Percentiles rank a stretch among this genome's conserved stretches.
Conservation (phyloP, 495 filamentous ascomycete genomes). For the Penicillium alfredii region DNA sequence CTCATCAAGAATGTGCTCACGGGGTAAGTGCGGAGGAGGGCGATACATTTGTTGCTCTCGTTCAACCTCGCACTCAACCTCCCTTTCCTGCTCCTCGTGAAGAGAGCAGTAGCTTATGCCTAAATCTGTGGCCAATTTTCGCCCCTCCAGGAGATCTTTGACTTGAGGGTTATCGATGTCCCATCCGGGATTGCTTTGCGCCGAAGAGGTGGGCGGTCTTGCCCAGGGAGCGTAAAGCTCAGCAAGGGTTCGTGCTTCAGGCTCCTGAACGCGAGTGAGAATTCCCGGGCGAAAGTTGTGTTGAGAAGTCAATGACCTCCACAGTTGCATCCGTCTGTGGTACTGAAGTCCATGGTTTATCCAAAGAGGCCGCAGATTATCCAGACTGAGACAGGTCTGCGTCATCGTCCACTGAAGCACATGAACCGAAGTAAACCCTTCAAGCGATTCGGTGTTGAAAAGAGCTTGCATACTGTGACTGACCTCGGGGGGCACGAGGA, state of each 20-base stretch:
- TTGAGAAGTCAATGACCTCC: not conserved
- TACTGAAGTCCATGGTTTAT: slow-evolving; percentile 9
- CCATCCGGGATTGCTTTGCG: not conserved
- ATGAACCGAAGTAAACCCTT: slow-evolving; percentile 1
- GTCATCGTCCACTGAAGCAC: slow-evolving; percentile 7
- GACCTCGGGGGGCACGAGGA: slow-evolving; percentile 47
- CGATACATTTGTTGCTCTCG: slow-evolving; percentile 48
- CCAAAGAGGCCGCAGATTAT: slow-evolving; percentile 8
- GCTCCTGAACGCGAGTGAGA: slow-evolving; percentile 8
- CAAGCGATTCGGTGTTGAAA: not conserved
- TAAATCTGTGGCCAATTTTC: not conserved
- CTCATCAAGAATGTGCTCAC: slow-evolving; percentile 35
- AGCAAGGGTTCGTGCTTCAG: slow-evolving; percentile 8
- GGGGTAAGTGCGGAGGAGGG: slow-evolving; percentile 32
- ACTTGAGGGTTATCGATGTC: not conserved
- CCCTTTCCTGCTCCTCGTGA: slow-evolving; percentile 63
- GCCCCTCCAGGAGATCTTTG: slow-evolving; percentile 1
- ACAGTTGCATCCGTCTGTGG: not conserved
- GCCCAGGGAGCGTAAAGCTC: slow-evolving; percentile 11
- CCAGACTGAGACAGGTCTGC: slow-evolving; percentile 8
- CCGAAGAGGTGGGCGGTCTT: not conserved
- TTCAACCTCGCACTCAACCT: slow-evolving; percentile 55
- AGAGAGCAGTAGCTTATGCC: slow-evolving; percentile 26
- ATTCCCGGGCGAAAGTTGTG: not conserved
- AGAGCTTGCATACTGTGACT: slow-evolving; percentile 4